These are phyloP conservation scores for Alternaria consortialis DNA, from an alignment of 2,329 filamentous ascomycete genomes.

Conservation along the genomic window DNA sequence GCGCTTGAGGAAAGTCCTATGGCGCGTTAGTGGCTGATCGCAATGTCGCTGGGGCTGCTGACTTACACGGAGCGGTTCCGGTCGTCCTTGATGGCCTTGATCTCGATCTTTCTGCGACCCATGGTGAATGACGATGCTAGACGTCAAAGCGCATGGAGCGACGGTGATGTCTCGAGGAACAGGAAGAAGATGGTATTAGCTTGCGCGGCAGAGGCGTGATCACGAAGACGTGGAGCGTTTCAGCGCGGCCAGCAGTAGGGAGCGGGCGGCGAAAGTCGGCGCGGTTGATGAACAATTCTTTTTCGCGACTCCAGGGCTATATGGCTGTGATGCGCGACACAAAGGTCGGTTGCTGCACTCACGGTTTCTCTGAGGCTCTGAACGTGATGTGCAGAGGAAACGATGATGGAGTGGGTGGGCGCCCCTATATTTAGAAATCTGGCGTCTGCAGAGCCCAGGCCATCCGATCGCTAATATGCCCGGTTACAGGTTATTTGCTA, in stretches of 20 bases:
- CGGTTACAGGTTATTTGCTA: conserved; percentile 21
- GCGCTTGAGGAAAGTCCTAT: conserved; percentile 95
- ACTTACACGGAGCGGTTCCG: conserved; percentile 95
- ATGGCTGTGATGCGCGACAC: conserved; percentile 37
- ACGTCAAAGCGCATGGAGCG: conserved; percentile 43
- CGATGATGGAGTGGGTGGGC: conserved; percentile 32
- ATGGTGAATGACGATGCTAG: conserved; percentile 60
- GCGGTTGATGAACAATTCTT: conserved; percentile 20
- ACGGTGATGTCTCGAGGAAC: conserved; percentile 27
- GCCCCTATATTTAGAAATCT: conserved; percentile 40
- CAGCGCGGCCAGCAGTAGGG: conserved; percentile 27
- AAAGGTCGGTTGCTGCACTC: conserved; percentile 22
- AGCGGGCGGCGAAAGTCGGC: conserved; percentile 35
- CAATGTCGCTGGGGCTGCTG: conserved; percentile 18
- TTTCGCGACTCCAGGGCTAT: conserved; percentile 35
- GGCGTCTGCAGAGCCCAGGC: conserved; percentile 34
- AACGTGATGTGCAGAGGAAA: conserved; percentile 41
- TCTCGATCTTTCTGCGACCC: conserved; percentile 99
- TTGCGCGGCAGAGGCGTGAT: conserved; percentile 33
- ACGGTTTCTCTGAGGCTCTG: conserved; percentile 37
- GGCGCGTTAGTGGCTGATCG: conserved; percentile 34
- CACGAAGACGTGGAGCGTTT: conserved; percentile 35
- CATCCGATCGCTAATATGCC: conserved; percentile 31
- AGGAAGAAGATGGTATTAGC: conserved; percentile 35
- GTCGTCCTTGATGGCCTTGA: conserved; percentile 99